phyloP scores from a whole-genome alignment of 2,329 filamentous ascomycete genomes.

The Claviceps cyperi region DNA sequence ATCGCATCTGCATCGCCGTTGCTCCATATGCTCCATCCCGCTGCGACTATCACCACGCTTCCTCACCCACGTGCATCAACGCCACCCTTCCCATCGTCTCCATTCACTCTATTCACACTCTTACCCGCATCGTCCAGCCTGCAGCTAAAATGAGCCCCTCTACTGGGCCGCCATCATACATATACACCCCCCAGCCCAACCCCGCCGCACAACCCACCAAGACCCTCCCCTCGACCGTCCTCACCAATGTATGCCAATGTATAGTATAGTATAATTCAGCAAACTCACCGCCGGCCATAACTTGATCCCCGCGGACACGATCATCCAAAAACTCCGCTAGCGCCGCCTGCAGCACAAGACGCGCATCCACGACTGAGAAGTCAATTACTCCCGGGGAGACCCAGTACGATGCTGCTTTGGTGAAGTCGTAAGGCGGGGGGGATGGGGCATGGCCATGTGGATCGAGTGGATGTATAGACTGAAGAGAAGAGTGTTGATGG shows the following conservation, averaged over 20 bases:
- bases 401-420: constrained; percentile 21
- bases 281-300: constrained; percentile 59
- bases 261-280: constrained; percentile 59
- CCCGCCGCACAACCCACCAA: constrained; percentile 59
- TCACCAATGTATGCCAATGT: constrained; percentile 45
- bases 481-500: constrained; percentile 51
- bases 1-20: neutral
- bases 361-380: constrained; percentile 30
- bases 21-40: too few species aligned
- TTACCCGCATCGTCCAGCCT: neutral
- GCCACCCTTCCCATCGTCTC: neutral
- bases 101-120: neutral
- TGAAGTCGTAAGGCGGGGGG: constrained; percentile 23
- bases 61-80: neutral
- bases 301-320: constrained; percentile 52
- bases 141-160: neutral
- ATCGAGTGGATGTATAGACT: constrained; percentile 43
- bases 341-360: constrained; percentile 27
- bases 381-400: constrained; percentile 26
- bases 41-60: neutral
- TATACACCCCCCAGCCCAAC: constrained; percentile 59
- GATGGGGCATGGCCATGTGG: constrained; percentile 31
- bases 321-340: constrained; percentile 43
- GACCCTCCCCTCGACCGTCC: constrained; percentile 56
- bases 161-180: constrained; percentile 39